These are phyloP conservation scores for Candida gigantensis DNA, from an alignment of 1,139 yeast species.

Conservation along the genomic window DNA sequence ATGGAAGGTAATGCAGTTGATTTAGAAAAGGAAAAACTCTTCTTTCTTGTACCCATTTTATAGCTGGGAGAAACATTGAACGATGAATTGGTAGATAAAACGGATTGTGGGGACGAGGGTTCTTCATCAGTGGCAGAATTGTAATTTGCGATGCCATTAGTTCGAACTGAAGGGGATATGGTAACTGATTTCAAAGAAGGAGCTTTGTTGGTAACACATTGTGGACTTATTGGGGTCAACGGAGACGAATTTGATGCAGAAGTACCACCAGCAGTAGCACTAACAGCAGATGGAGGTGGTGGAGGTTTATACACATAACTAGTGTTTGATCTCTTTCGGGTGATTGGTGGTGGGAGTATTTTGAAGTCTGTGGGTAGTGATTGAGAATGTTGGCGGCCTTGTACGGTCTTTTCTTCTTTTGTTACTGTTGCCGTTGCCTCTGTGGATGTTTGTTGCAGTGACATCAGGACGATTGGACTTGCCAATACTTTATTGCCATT, in stretches of 20 bases:
- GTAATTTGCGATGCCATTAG: constrained; percentile 2
- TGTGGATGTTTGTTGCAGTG: constrained; percentile 17
- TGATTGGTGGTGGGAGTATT: constrained; percentile 11
- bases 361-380: constrained; percentile 30
- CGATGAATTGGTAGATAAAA: constrained; percentile 17
- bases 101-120: constrained; percentile 23
- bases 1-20: constrained; percentile 11
- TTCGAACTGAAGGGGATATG: constrained; percentile 38
- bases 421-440: no score
- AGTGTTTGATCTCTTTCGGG: constrained; percentile 29
- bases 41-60: constrained; percentile 8
- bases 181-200: constrained; percentile 43
- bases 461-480: constrained; percentile 38
- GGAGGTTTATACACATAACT: constrained; percentile 18
- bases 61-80: constrained; percentile 11
- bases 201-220: constrained; percentile 20
- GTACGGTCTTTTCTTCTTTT: constrained; percentile 5
- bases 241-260: constrained; percentile 11
- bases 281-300: constrained; percentile 5
- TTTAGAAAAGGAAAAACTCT: constrained; percentile 16
- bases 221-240: constrained; percentile 11
- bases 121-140: constrained; percentile 11
- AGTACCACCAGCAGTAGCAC: constrained; percentile 11
- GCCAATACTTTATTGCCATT: constrained; percentile 31
- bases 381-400: constrained; percentile 33